phyloP scores from a whole-genome alignment of 495 filamentous ascomycete species.

The Poronia punctata region DNA sequence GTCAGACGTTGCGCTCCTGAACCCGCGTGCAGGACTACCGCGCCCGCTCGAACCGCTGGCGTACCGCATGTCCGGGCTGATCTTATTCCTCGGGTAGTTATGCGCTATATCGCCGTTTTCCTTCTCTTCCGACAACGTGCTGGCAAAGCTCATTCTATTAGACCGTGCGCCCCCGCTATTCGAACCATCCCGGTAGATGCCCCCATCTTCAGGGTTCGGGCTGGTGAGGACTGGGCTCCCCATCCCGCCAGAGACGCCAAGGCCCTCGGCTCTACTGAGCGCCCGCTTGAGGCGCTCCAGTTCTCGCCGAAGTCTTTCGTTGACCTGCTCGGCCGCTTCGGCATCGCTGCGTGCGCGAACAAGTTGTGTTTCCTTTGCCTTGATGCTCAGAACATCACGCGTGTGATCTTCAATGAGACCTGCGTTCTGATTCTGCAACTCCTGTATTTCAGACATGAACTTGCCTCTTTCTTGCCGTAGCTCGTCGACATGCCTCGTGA shows the following conservation, averaged over 20 bases:
- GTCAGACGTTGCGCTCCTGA: conserved; percentile 24
- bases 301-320: conserved; percentile 76
- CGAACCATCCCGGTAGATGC: conserved; percentile 49
- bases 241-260: conserved; percentile 31
- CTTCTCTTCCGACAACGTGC: conserved; percentile 75
- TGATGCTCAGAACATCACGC: conserved; percentile 87
- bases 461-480: conserved; percentile 66
- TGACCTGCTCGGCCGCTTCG: conserved; percentile 77
- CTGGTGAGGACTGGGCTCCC: conserved; percentile 38
- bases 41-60: conserved; percentile 48
- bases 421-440: conserved; percentile 91
- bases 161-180: conserved; percentile 28
- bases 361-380: conserved; percentile 96
- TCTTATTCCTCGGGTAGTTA: conserved; percentile 40
- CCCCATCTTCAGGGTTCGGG: conserved; percentile 41
- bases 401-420: conserved; percentile 97
- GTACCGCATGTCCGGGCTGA: conserved; percentile 46
- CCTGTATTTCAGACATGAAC: conserved; percentile 70
- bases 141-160: conserved; percentile 60
- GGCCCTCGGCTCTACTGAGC: conserved; percentile 44
- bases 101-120: conserved; percentile 54
- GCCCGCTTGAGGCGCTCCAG: conserved; percentile 88
- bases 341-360: conserved; percentile 85
- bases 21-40: conserved; percentile 47
- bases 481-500: conserved; percentile 65